Conservation (phyloP, 768 basidiomycete species). For the Leccinum subtestaceum region DNA sequence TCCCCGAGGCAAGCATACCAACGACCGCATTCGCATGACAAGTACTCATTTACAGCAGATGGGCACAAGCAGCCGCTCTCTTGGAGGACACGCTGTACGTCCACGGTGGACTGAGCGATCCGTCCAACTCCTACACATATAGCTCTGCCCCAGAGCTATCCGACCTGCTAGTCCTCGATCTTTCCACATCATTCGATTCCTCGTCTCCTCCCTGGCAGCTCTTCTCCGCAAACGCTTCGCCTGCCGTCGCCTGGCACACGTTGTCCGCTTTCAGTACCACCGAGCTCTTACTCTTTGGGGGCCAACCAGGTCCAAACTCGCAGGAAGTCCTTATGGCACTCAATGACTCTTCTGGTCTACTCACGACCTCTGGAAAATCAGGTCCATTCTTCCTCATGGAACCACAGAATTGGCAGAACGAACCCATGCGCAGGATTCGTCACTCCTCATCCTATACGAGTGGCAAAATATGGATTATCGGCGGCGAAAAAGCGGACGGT, state of each 20-base stretch:
- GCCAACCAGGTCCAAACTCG: conserved; percentile 63
- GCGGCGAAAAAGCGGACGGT: conserved; percentile 81
- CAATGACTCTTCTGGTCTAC: conserved; percentile 61
- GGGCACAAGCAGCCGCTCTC: conserved; percentile 74
- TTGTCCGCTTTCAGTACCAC: conserved; percentile 62
- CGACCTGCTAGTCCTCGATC: conserved; percentile 68
- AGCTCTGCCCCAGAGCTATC: conserved; percentile 68
- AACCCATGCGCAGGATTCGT: conserved; percentile 76
- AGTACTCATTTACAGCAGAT: conserved; percentile 46
- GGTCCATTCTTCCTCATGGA: conserved; percentile 48
- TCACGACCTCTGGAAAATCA: conserved; percentile 42
- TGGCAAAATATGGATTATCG: conserved; percentile 66
- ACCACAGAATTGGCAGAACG: conserved; percentile 50
- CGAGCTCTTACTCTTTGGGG: conserved; percentile 68
- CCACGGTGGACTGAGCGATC: conserved; percentile 81
- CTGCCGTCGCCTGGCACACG: conserved; percentile 76
- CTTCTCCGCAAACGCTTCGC: conserved; percentile 48
- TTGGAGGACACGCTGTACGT: conserved; percentile 61
- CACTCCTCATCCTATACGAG: conserved; percentile 57
- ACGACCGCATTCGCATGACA: neutral
- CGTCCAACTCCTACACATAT: conserved; percentile 66
- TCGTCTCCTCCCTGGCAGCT: conserved; percentile 69
- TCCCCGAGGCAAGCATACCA: conserved; percentile 22
- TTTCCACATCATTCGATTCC: conserved; percentile 56
- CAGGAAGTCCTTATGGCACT: conserved; percentile 45